Evolutionary conservation across 2,329 filamentous ascomycete species (phyloP), one percentile per base, ranked within the genome.

Genomic region (Phyllosticta paracitricarpa): DNA sequence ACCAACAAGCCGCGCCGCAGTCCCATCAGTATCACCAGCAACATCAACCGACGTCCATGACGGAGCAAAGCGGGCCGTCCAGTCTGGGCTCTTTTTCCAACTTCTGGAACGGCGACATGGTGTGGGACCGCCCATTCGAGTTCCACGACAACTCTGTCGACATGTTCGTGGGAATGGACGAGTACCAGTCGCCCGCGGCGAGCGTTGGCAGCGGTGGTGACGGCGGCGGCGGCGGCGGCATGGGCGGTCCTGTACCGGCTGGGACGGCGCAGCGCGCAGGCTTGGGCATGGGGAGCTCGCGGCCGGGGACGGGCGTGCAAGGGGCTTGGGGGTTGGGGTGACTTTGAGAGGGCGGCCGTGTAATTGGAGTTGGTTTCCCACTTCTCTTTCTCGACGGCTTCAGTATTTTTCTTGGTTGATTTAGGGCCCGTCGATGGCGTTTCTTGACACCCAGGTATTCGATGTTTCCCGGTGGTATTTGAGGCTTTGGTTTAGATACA

Each of bases 121-220:
- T 75, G 71, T 76, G 73, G 73, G 73, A 76, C 55, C 73, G 72
- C 0, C 58, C 74, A 22, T 71, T 72, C 4, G 72, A 75, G 59
- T 71, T 74, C 66, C 66, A 72, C 17, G 73, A 74, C 52, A 67
- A 68, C 14, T 71, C 72, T 3, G 73, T 71, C 63, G 70, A 48
- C 40, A n/a, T 48, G 14, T n/a, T n/a, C 14, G n/a, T 48, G 1
- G 56, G 73, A 22, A 71, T 72, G 25, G 73, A 70, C 51, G 73
- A 74, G 14, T 74, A 70, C 58, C 67, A 68, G 28, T 55, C 57
- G 14, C 59, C 59, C 8, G 40, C 54, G 48, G 51, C 55, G 22
- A 61, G 59, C 51, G 35, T 56, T 54, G 59, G 56, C 9, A 51
- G 25, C 19, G 19, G 19, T 22, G 19, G 19, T 22, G 19, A 22